A percentile compares a stretch with the other conserved stretches of the same genome.
Conservation (phyloP, 2,329 filamentous ascomycete species). For the Metarhizium sp. region DNA sequence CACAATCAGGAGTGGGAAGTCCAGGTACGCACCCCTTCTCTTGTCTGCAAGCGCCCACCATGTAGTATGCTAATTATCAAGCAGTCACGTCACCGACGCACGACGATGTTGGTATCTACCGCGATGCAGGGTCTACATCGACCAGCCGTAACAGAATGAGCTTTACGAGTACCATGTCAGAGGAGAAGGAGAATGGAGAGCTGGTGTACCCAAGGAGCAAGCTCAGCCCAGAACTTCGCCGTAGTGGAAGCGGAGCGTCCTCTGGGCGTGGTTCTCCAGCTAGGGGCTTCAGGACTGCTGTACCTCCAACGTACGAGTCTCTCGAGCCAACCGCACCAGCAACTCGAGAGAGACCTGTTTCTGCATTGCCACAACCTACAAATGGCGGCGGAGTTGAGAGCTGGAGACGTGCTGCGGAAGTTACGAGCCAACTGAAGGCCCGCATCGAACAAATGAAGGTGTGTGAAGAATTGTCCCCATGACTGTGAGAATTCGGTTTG, state of each 20-base stretch:
- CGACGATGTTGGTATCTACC: slow-evolving; percentile 53
- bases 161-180: slow-evolving; percentile 56
- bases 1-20: slow-evolving; percentile 27
- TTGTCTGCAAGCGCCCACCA: background rate
- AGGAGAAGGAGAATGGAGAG: slow-evolving; percentile 69
- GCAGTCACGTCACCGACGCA: slow-evolving; percentile 41
- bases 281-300: slow-evolving; percentile 37
- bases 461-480: slow-evolving; percentile 11
- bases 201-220: slow-evolving; percentile 37
- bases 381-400: slow-evolving; percentile 52
- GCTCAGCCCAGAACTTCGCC: slow-evolving; percentile 45
- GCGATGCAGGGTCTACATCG: slow-evolving; percentile 35
- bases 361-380: slow-evolving; percentile 25
- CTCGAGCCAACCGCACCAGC: slow-evolving; percentile 19
- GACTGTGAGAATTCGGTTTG: background rate
- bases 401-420: slow-evolving; percentile 94
- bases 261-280: slow-evolving; percentile 53
- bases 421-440: slow-evolving; percentile 94
- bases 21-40: slow-evolving; percentile 17
- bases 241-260: slow-evolving; percentile 37
- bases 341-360: slow-evolving; percentile 23
- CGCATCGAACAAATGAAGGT: slow-evolving; percentile 98
- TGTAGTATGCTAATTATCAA: slow-evolving; percentile 10
- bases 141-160: slow-evolving; percentile 45
- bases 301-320: slow-evolving; percentile 21